Evolutionary conservation across 108 stramenopile species (phyloP), one percentile per base, ranked within the genome.

Genomic region (Nitzschia sp.): DNA sequence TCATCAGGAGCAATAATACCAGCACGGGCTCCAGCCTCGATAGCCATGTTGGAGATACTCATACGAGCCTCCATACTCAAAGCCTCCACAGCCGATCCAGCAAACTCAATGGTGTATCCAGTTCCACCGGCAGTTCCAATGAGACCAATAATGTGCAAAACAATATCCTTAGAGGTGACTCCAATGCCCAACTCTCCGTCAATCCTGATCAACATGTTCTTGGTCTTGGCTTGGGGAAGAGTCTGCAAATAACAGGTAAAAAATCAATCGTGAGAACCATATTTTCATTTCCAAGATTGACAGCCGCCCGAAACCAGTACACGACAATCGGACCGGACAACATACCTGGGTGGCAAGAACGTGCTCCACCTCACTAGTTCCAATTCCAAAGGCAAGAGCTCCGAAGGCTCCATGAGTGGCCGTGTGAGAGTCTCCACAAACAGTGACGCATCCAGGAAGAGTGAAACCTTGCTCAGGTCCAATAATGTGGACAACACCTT

Each of bases 41-140:
- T 97, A 62, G 93, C 93, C 96, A 97, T 97, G 82, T 97, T 97
- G 57, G 86, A 92, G 68, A 97, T 94, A 68, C 79, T 81, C 93
- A 95, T 95, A 19, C 96, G 81, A 6, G 88, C 93, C 66, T 97
- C 96, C 96, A 97, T 97, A 65, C 75, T 76, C 5, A 93, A 67
- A 20, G 69, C 54, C 43, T 77, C 60, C 63, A 97, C 87, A 59
- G 94, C 94, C 34, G 83, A 57, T 51, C 96, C 96, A 11, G 84
- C 94, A 79, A 95, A 97, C 76, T 97, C 96, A 73, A 97, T 95
- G 42, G 89, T 91, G 74, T 83, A 86, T 14, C 96, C 96, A n/a
- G 94, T 97, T 53, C 96, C 96, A 34, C 96, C 96, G n/a, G 89
- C 96, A 14, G 96, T 97, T 14, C 96, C 95, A 64, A 97, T 97